Percentiles rank a stretch among this genome's conserved stretches.
Conservation (phyloP, 352 stramenopile species). For the Globisporangium nunn region DNA sequence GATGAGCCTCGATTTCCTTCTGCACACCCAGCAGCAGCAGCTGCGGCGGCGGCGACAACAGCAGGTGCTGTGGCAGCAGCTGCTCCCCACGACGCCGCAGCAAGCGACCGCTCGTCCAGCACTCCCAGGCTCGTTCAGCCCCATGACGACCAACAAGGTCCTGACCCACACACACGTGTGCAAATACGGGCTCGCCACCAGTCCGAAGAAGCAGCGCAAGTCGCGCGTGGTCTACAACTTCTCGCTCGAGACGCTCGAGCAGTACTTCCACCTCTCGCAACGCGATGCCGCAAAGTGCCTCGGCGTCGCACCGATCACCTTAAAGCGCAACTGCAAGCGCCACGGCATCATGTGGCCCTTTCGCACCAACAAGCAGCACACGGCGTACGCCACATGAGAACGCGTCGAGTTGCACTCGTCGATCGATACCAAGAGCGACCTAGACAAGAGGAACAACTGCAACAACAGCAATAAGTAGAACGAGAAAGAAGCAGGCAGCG, state of each 20-base stretch:
- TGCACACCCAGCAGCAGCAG: too few species aligned
- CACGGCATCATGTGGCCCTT: constrained; percentile 53
- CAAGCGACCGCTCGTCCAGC: too few species aligned
- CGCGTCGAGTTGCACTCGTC: constrained; percentile 23
- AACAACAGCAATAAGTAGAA: too few species aligned
- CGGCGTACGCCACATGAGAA: constrained; percentile 10
- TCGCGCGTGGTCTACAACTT: constrained; percentile 50
- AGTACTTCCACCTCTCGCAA: constrained; percentile 53
- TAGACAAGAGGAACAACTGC: too few species aligned
- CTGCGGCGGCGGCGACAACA: too few species aligned
- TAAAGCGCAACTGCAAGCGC: constrained; percentile 31
- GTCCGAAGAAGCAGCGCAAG: constrained; percentile 17
- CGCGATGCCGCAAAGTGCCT: constrained; percentile 41
- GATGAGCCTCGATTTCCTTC: neutral
- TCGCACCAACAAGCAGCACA: constrained; percentile 28
- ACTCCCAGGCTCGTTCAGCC: constrained; percentile 1
- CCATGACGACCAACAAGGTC: neutral
- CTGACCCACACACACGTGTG: neutral
- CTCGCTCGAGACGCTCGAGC: constrained; percentile 36
- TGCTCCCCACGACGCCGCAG: too few species aligned
- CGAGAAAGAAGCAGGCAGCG: too few species aligned
- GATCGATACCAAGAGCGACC: neutral
- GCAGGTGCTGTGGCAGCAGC: too few species aligned
- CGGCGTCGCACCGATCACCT: constrained; percentile 47
- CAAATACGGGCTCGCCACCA: constrained; percentile 1